Base-by-base conservation (phyloP, 805 yeast genomes). In the Hanseniaspora nectarophila region DNA sequence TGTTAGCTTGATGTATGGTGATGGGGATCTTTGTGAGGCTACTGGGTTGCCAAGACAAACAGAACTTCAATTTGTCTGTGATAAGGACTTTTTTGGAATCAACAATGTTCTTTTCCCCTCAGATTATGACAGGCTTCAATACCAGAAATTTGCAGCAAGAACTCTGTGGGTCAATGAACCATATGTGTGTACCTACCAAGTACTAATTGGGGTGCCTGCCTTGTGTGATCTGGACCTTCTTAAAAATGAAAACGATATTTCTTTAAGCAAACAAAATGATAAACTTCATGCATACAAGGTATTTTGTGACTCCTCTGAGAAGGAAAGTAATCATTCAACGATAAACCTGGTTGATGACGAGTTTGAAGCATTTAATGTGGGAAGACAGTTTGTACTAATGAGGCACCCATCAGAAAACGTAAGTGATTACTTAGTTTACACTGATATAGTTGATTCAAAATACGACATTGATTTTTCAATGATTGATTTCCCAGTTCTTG, bases 21-120 rank as follows among this genome's bases (percentile, higher is more conserved):
- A 66, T 62, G 92, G 90, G 8, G 73, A 74, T 20, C 50, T 67
- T 3, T 83, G 92, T 64, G 85, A 79, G 58, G 61, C 78, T 43
- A 80, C 85, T 0, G 70, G 70, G 2, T 61, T 65, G 26, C 75
- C 75, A 2, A 70, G 90, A 49, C 60, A 69, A 4, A 67, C 76
- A 3, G 83, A 80, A 53, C 65, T 83, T 5, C 73, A 73, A 46
- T 81, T 76, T 60, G 67, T 70, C 33, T 83, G 90, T 62, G 75
- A 74, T 54, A 70, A 71, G 3, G 58, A 57, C 4, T 61, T 61
- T 44, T 60, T 60, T 10, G 63, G 67, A 18, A 54, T 57, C 24
- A 49, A 16, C 26, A 8, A 10, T n/a, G 13, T 16, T 15, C 13
- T 49, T 55, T 9, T 49, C 43, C 26, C 54, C 31, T 28, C 31